A percentile compares a stretch with the other conserved stretches of the same genome.
Evolutionary conservation across 106 monocot genomes (phyloP).

Genomic region (Phalaenopsis aphrodite): DNA sequence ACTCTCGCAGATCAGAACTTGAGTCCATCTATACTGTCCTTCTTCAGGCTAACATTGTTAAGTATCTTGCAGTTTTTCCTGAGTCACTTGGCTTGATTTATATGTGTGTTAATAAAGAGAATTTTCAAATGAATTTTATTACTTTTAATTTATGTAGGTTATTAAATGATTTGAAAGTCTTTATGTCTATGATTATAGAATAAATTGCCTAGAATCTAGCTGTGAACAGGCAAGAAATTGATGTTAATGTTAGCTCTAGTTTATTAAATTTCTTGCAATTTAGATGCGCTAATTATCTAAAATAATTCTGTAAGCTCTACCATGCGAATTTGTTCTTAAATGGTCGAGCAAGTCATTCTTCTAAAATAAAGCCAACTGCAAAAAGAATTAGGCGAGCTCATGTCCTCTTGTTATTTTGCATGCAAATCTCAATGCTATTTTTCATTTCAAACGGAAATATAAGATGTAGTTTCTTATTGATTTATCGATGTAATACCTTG

Average conservation of each 20-base stretch:
- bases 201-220: not conserved
- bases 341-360: not conserved
- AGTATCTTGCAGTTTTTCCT: slow-evolving; percentile 1
- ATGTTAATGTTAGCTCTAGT: not conserved
- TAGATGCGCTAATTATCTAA: not conserved
- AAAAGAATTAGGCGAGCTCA: not conserved
- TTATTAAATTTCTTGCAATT: not conserved
- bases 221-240: not conserved
- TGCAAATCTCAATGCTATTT: not conserved
- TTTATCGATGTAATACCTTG: not conserved
- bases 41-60: slow-evolving; percentile 73
- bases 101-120: not conserved
- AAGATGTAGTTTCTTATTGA: not conserved
- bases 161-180: not conserved
- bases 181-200: not conserved
- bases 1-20: slow-evolving; percentile 89
- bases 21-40: slow-evolving; percentile 70
- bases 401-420: not conserved
- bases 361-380: not conserved
- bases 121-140: not conserved
- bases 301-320: not conserved
- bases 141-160: not conserved
- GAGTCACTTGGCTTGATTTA: not conserved
- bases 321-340: not conserved
- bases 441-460: not conserved